Evolutionary conservation across 306 rosid species (phyloP).

Genomic region (Arachis stenosperma): DNA sequence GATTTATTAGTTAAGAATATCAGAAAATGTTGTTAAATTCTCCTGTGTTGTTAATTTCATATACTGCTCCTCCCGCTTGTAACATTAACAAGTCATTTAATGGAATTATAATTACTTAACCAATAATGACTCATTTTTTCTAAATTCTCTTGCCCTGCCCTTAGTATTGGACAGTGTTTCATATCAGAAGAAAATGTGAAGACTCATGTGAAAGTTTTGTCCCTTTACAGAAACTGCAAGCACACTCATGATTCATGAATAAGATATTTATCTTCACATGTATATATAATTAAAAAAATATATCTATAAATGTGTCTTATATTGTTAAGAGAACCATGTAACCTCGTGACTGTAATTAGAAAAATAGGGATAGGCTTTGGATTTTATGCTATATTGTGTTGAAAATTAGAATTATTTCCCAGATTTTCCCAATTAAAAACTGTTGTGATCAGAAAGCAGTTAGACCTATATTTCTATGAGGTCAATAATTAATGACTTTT

Average conservation of each 20-base stretch:
- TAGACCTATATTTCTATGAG: conserved; percentile 21
- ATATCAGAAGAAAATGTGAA: conserved; percentile 1
- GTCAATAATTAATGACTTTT: conserved; percentile 8
- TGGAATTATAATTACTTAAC: conserved; percentile 1
- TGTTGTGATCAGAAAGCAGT: conserved; percentile 1
- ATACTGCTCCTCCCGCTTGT: too few relatives aligned
- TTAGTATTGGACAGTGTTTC: conserved; percentile 20
- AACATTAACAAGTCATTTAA: too few relatives aligned
- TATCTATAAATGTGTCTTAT: neutral
- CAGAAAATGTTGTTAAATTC: neutral
- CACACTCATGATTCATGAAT: conserved; percentile 1
- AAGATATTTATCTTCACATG: conserved; percentile 9
- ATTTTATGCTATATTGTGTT: conserved; percentile 25
- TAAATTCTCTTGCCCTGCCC: neutral
- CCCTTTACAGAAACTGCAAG: conserved; percentile 18
- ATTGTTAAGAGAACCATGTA: conserved; percentile 31
- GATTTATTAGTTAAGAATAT: neutral
- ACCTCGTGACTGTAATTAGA: conserved; percentile 44
- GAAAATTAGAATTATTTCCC: neutral
- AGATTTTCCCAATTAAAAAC: neutral
- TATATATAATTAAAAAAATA: neutral
- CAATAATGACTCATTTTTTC: neutral
- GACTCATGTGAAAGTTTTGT: conserved; percentile 42
- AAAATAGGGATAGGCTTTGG: conserved; percentile 33
- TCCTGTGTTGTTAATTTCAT: neutral